Percentiles rank a stretch among this genome's conserved stretches.
phyloP scores from a whole-genome alignment of 805 yeast species.

The Hanseniaspora meyeri region DNA sequence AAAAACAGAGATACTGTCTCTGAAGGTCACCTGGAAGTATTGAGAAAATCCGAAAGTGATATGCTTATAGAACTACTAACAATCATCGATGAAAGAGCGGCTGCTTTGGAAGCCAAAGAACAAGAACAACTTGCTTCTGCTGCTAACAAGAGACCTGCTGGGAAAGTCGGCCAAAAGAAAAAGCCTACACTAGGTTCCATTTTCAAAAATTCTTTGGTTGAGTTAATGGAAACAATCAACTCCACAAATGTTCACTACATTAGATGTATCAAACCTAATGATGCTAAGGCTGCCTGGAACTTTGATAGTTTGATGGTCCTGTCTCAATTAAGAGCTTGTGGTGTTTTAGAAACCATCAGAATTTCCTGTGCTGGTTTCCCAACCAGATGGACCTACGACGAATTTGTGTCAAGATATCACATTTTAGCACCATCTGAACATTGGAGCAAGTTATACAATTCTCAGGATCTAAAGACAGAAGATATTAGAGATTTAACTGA shows the following conservation, averaged over 20 bases:
- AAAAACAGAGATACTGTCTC: constrained; percentile 96
- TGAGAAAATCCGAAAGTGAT: constrained; percentile 55
- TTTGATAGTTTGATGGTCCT: constrained; percentile 91
- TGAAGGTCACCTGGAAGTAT: constrained; percentile 82
- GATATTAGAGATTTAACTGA: constrained; percentile 55
- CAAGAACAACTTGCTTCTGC: constrained; percentile 21
- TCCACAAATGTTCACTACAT: constrained; percentile 94
- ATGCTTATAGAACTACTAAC: constrained; percentile 54
- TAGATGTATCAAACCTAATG: constrained; percentile 95
- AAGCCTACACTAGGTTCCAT: constrained; percentile 93
- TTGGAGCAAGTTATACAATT: constrained; percentile 47
- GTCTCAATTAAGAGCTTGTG: constrained; percentile 93
- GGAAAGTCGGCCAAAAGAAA: constrained; percentile 38
- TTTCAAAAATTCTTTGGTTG: constrained; percentile 83
- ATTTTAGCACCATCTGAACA: constrained; percentile 60
- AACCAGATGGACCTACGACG: constrained; percentile 86
- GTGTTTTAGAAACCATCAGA: constrained; percentile 92
- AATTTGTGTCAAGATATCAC: constrained; percentile 81
- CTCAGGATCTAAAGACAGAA: constrained; percentile 39
- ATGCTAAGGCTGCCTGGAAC: constrained; percentile 87
- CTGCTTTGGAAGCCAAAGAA: constrained; percentile 34
- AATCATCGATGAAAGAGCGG: constrained; percentile 48
- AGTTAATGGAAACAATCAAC: constrained; percentile 82
- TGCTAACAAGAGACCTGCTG: constrained; percentile 30
- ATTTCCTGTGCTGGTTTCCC: constrained; percentile 98